Evolutionary conservation across 2,329 filamentous ascomycete genomes (phyloP), one percentile per base, ranked within the genome.

Genomic region (Colletotrichum lini): DNA sequence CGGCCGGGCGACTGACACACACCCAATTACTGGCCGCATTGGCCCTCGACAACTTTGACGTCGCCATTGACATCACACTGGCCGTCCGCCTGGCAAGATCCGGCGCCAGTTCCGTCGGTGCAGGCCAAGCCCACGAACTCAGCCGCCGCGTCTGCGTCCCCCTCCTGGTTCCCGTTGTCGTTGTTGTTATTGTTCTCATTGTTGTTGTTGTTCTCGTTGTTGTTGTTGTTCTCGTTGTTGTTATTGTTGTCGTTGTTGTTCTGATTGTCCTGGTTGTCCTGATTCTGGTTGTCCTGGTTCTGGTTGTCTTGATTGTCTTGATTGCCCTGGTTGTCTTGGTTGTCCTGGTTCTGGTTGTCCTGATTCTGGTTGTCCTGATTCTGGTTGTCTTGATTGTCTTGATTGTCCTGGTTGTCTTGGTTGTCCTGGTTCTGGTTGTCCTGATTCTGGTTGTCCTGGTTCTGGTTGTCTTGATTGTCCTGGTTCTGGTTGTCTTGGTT

Each of bases 31-130:
- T 70, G 67, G 2, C 67, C 67, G 3, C 67, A 70, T 16, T 70
- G 63, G 2, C 67, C 67, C 30, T 67, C 67, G 44, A 70, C 45
- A 21, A 67, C 23, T 30, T 44, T 26, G n/a, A 57, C 40, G 15
- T 38, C 23, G 56, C 67, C 63, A 23, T 67, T 67, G 63, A 70
- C 56, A 13, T 57, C 65, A 42, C 67, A 70, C 44, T 70, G 67
- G n/a, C 67, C 67, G 42, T 67, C 30, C 9, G 56, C 63, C 16
- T 61, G 63, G 50, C 67, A 67, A 21, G 67, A 21, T 12, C 67
- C 67, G 44, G 67, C 49, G 12, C 67, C 67, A 3, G 63, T 18
- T 35, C 67, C 67, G 44, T 70, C 63, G 35, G 67, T 67, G 56
- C 67, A 70, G 42, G 67, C 67, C 30, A 70, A 50, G n/a, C 67